These are phyloP conservation scores for Galerina marginata DNA, from an alignment of 768 basidiomycete species.

Conservation along the genomic window DNA sequence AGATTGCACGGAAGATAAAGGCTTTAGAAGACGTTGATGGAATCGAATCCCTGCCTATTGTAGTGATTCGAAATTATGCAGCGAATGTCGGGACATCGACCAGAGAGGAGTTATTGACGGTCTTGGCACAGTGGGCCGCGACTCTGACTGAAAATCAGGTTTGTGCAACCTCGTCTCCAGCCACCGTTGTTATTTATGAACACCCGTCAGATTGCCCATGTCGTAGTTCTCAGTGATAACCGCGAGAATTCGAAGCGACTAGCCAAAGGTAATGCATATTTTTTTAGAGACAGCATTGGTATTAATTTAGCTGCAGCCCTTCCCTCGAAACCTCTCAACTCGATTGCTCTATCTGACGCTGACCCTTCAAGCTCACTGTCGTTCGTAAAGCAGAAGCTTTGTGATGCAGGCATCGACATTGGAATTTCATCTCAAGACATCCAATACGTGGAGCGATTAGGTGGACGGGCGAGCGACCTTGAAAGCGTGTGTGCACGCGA, in stretches of 20 bases:
- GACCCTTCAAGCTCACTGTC: constrained; percentile 78
- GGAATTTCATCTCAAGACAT: constrained; percentile 62
- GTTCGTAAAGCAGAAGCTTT: constrained; percentile 82
- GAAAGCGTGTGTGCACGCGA: constrained; percentile 63
- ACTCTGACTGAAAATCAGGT: constrained; percentile 82
- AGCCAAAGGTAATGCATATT: constrained; percentile 62
- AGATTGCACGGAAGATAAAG: constrained; percentile 31
- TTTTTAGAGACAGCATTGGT: not conserved
- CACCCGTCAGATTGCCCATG: constrained; percentile 79
- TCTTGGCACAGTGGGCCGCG: constrained; percentile 86
- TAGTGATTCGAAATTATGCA: constrained; percentile 84
- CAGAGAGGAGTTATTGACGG: constrained; percentile 73
- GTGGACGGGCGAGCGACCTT: constrained; percentile 90
- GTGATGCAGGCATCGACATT: constrained; percentile 56
- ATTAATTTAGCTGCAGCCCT: constrained; percentile 55
- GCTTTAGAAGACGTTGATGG: constrained; percentile 53
- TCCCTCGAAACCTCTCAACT: constrained; percentile 80
- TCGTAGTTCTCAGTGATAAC: constrained; percentile 89
- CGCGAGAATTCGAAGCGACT: constrained; percentile 86
- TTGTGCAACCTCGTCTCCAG: constrained; percentile 12
- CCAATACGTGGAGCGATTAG: constrained; percentile 71
- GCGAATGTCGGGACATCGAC: constrained; percentile 55
- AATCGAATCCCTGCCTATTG: constrained; percentile 76
- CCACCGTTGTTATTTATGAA: not conserved
- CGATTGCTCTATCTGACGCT: constrained; percentile 85